Evolutionary conservation across 73 alveolate species (phyloP), one percentile per base, ranked within the genome.

Genomic region (Uronychia setigera): DNA sequence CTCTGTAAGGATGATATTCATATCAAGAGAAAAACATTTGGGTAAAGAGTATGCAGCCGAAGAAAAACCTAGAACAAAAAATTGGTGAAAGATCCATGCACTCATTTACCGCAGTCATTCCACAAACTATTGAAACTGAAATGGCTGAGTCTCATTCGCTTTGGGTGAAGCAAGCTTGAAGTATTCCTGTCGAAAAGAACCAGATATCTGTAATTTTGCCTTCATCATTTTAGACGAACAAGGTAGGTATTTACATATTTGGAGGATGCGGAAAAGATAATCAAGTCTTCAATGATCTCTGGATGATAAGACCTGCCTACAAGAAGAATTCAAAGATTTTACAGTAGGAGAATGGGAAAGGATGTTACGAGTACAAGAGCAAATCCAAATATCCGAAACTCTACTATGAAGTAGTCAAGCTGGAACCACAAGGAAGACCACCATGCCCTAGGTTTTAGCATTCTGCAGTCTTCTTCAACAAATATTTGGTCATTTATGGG

Each of bases 201-300:
- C 67, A 46, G 19, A 19, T 46, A 19, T 46, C 67, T 5, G 67
- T 46, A 46, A 46, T 33, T 58, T 29, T 57, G 14, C 79, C 33
- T 0, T n/a, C 27, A 13, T 57, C 28, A 75, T 75, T 58, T 33
- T 82, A 80, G 89, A 60, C 0, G 1, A 31, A 31, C 31, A 81
- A 81, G 31, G 46, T 81, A 46, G 91, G 91, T 1, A 35, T 84
- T n/a, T 84, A 76, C 31, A 11, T 84, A 46, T 84, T 84, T 58
- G 91, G 91, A 14, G 91, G 91, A 26, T 13, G 13, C 19, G 74
- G 60, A 0, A 80, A 32, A 1, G 58, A 80, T 14, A 59, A 26
- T 1, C 28, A 58, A 25, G 29, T 19, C 14, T 33, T 32, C 5
- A 84, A 84, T 77, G 91, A 84, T 77, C 34, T 84, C 31, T 84